Evolutionary conservation across 148 eudicot genomes (phyloP), one percentile per base, ranked within the genome.

Genomic region (Camellia lanceoleosa): DNA sequence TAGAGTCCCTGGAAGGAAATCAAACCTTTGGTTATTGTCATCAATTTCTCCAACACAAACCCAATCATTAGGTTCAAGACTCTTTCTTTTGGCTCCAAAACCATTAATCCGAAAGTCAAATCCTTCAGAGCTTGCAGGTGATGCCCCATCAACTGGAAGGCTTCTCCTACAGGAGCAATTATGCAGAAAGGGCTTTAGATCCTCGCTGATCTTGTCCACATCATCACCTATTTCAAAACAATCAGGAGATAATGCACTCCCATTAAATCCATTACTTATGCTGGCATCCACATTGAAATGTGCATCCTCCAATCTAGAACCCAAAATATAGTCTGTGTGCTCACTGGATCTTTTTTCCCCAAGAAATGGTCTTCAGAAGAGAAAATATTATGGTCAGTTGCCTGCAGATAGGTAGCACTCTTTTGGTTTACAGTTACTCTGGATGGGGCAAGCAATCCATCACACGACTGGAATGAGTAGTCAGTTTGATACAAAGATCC

Each of bases 161-260:
- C 80, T 79, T 83, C 79, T 82, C 82, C 82, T 54, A 69, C 65
- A 71, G 52, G 84, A 87, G 84, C 88, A 85, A 79, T 78, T 83
- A 69, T 47, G 76, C 72, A 80, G 49, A 83, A 81, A 69, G 75
- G 88, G 85, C 72, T 82, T 83, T 75, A 63, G 65, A 67, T 75
- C 68, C 56, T 75, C 71, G 72, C 60, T 43, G 3, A 59, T 80
- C 61, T 20, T 67, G 69, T 54, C 79, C 68, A 56, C 54, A 47
- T 76, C 80, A 76, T 71, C 71, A 3, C 65, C 79, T 58, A 73
- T 78, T 66, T 60, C 76, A 68, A 79, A 82, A 76, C 73, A 63
- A 63, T 70, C 81, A 64, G 46, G 3, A 79, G 73, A 76, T 83
- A 51, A 58, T 60, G 76, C 77, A 71, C 74, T 79, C 74, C 49